Conservation (phyloP, 2,329 filamentous ascomycete species). For the Colletotrichum tanaceti region DNA sequence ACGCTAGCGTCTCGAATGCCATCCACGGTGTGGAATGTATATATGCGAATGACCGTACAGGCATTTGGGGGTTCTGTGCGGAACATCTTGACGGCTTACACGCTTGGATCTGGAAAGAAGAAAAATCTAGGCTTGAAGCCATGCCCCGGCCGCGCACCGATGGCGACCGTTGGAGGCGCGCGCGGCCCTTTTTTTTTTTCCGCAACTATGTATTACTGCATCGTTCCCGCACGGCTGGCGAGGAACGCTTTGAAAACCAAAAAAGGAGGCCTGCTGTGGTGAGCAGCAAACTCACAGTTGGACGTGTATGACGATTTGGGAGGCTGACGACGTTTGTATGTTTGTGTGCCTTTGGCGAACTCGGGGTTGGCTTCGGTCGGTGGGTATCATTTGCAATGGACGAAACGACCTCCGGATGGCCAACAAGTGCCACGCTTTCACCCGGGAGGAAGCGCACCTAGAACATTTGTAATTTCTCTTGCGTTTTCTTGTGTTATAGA, state of each 20-base stretch:
- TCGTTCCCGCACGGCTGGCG: constrained; percentile 25
- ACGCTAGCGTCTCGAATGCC: constrained; percentile 15
- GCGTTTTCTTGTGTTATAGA: constrained; percentile 38
- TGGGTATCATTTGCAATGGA: constrained; percentile 39
- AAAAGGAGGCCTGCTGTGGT: constrained; percentile 35
- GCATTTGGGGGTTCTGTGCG: constrained; percentile 19
- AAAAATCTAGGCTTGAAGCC: constrained; percentile 27
- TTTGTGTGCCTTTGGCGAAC: constrained; percentile 40
- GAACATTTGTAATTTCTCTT: constrained; percentile 40
- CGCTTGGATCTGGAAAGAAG: constrained; percentile 28
- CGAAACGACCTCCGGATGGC: constrained; percentile 29
- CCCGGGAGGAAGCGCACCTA: constrained; percentile 32
- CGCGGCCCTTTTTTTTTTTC: constrained; percentile 36
- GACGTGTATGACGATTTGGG: constrained; percentile 41
- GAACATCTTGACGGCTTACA: constrained; percentile 27
- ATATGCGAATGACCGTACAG: constrained; percentile 29
- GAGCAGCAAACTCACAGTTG: constrained; percentile 33
- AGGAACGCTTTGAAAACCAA: constrained; percentile 32
- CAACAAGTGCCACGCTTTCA: constrained; percentile 17
- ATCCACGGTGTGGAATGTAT: constrained; percentile 36
- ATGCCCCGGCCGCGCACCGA: constrained; percentile 5
- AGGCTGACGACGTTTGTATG: constrained; percentile 41
- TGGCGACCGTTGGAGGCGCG: constrained; percentile 22
- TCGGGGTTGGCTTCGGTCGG: constrained; percentile 37
- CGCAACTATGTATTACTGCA: constrained; percentile 39